Percentiles rank a stretch among this genome's conserved stretches.
Conservation (phyloP, 805 yeast species). For the Cyberlindnera mycetangii region DNA sequence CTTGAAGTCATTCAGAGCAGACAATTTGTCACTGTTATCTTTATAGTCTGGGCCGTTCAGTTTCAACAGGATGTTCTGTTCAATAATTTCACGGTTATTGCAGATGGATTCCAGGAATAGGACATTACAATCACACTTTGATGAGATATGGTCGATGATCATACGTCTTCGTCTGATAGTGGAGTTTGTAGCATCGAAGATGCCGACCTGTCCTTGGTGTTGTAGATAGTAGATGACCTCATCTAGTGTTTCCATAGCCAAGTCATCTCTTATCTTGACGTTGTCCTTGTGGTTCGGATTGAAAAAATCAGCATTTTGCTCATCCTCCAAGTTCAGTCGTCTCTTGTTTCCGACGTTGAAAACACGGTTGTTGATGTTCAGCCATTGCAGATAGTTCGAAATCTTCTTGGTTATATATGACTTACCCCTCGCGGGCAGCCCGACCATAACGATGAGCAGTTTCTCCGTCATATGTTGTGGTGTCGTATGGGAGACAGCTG, state of each 20-base stretch:
- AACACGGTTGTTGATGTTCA: slow-evolving; percentile 59
- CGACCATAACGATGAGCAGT: slow-evolving; percentile 67
- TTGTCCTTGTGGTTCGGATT: slow-evolving; percentile 35
- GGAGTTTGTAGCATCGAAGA: slow-evolving; percentile 52
- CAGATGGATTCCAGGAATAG: slow-evolving; percentile 39
- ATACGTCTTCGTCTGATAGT: slow-evolving; percentile 41
- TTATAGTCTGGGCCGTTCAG: slow-evolving; percentile 33
- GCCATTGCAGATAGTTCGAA: slow-evolving; percentile 60
- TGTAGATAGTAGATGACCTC: slow-evolving; percentile 33
- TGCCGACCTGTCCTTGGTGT: slow-evolving; percentile 41
- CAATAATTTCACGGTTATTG: slow-evolving; percentile 26
- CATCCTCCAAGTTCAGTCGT: slow-evolving; percentile 30
- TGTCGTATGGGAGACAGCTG: too few species aligned
- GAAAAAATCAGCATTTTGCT: slow-evolving; percentile 33
- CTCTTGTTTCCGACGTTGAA: slow-evolving; percentile 72
- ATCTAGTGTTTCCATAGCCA: slow-evolving; percentile 46
- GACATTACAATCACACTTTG: slow-evolving; percentile 36
- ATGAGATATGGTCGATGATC: slow-evolving; percentile 37
- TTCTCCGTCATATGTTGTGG: too few species aligned
- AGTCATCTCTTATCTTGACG: slow-evolving; percentile 39
- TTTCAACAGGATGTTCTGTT: slow-evolving; percentile 31
- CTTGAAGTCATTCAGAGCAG: slow-evolving; percentile 34
- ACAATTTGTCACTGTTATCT: slow-evolving; percentile 15
- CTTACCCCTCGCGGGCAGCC: slow-evolving; percentile 72
- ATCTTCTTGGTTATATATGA: slow-evolving; percentile 66